phyloP scores from a whole-genome alignment of 768 basidiomycete genomes.

The Rhizopogon roseolus region DNA sequence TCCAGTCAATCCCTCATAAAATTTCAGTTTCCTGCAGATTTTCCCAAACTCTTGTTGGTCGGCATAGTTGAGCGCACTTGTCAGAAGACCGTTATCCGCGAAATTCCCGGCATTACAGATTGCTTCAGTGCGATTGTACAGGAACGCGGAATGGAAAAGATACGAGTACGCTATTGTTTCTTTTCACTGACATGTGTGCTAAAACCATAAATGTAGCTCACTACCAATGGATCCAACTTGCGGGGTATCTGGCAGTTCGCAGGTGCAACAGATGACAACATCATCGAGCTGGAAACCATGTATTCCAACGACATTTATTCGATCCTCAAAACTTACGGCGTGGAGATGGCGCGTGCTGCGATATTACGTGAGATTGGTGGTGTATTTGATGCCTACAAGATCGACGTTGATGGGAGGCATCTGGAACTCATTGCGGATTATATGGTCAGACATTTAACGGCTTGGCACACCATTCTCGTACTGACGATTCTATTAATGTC shows the following conservation, averaged over 20 bases:
- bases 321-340: slow-evolving; percentile 87
- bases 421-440: slow-evolving; percentile 97
- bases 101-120: slow-evolving; percentile 84
- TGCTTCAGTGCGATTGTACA: slow-evolving; percentile 66
- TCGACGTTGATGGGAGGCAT: slow-evolving; percentile 91
- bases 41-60: slow-evolving; percentile 91
- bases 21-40: slow-evolving; percentile 76
- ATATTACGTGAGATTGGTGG: slow-evolving; percentile 89
- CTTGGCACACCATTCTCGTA: background rate
- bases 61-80: slow-evolving; percentile 90
- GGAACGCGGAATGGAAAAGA: slow-evolving; percentile 47
- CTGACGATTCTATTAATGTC: background rate
- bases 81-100: slow-evolving; percentile 77
- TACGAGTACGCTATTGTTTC: slow-evolving; percentile 31
- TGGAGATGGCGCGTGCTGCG: slow-evolving; percentile 90
- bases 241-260: slow-evolving; percentile 82
- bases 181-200: background rate
- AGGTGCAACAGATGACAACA: slow-evolving; percentile 44
- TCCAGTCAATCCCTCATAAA: background rate
- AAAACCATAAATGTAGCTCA: slow-evolving; percentile 43
- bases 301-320: slow-evolving; percentile 96
- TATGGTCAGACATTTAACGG: slow-evolving; percentile 62
- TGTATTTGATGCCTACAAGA: slow-evolving; percentile 93
- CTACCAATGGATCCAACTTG: slow-evolving; percentile 93
- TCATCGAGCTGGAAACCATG: slow-evolving; percentile 73